These are phyloP conservation scores for Terana coerulea DNA, from an alignment of 768 basidiomycete species.

Conservation along the genomic window DNA sequence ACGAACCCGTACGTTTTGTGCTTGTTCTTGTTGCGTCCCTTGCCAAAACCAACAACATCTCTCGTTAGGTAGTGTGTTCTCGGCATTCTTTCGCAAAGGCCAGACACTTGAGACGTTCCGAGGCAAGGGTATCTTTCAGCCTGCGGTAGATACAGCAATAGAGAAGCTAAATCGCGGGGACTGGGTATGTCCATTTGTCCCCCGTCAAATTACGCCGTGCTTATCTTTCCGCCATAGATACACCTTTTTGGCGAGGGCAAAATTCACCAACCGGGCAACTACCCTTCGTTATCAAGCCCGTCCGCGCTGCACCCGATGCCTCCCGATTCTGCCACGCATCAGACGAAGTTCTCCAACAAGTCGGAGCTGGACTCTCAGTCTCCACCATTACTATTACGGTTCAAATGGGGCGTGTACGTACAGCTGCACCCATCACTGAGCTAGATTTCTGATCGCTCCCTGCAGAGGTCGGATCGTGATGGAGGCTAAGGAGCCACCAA, in stretches of 20 bases:
- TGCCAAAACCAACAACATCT: constrained; percentile 1
- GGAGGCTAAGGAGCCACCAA: constrained; percentile 59
- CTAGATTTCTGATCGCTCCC: background rate
- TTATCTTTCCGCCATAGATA: constrained; percentile 45
- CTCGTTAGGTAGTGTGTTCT: constrained; percentile 55
- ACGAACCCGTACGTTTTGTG: constrained; percentile 65
- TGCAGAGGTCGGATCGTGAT: constrained; percentile 80
- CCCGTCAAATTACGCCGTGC: background rate
- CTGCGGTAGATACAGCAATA: constrained; percentile 81
- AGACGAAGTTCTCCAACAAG: too few species aligned
- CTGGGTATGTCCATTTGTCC: constrained; percentile 60
- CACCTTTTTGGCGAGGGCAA: constrained; percentile 91
- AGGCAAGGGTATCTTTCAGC: constrained; percentile 86
- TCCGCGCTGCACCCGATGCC: background rate
- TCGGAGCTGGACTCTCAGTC: background rate
- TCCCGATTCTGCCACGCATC: too few species aligned
- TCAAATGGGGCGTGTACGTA: constrained; percentile 96
- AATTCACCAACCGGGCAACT: constrained; percentile 60
- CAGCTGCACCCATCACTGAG: background rate
- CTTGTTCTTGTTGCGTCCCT: background rate
- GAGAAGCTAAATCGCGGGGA: constrained; percentile 73
- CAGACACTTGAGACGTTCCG: constrained; percentile 92
- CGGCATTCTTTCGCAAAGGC: constrained; percentile 81
- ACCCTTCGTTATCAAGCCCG: background rate
- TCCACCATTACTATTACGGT: constrained; percentile 56